Base-by-base conservation (phyloP, 441 rosid species). In the Daphne laureola region DNA sequence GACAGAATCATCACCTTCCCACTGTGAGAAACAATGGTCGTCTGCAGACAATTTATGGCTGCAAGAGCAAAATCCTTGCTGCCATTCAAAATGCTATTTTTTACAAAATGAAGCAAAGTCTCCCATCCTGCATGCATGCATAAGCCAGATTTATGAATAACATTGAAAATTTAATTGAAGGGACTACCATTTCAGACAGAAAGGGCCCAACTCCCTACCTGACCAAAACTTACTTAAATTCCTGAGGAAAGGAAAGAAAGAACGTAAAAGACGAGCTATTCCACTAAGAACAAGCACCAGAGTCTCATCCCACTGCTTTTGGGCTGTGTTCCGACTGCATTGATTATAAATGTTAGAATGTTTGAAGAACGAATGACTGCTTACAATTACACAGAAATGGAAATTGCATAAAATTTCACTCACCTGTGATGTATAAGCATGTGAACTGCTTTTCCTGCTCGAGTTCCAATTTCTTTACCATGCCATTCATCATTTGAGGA, bases 381-480 rank as follows among this genome's bases (percentile, higher is more conserved):
- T 14, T 12, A 23, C 5, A 43, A 63, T 44, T 64, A 68, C 36
- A 14, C 18, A 18, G 17, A 51, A 55, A 38, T 15, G 18, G 50
- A 43, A 42, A 38, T 61, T 31, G 54, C 49, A 42, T 67, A 54
- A 59, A 27, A 31, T 16, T 57, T 63, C 41, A 46, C 45, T 56
- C 66, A 93, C 99, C 99, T 93, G 53, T 94, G 99, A 80, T 94
- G 99, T 64, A 94, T 90, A 69, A 87, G 85, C 99, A 94, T 90
- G 78, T 94, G 99, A 67, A 87, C 87, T 55, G 95, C 94, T 63
- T 94, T 94, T 55, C 97, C 99, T 79, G 89, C 96, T 44, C 92
- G 85, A 70, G 87, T 84, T 55, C 99, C 98, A 40, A 94, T 79
- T 75, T 94, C 99, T 73, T 86, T 94, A 36, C 99, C 98, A 43